phyloP scores from a whole-genome alignment of 345 rosid species.

The Jatropha curcas region DNA sequence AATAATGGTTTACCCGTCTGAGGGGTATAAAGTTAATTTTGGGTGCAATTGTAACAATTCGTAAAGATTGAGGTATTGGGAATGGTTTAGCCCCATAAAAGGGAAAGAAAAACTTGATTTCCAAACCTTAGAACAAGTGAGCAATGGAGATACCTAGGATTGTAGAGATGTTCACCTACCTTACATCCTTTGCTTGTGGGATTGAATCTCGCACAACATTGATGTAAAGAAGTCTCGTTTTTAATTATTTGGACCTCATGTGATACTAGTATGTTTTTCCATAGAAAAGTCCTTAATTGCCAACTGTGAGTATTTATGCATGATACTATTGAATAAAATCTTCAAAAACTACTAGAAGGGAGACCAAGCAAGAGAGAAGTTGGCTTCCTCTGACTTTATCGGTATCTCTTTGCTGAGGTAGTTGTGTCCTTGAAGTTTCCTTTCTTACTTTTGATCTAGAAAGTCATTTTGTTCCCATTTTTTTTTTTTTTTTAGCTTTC shows the following conservation, averaged over 20 bases:
- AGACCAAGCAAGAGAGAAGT: not conserved
- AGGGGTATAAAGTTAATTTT: too few species aligned
- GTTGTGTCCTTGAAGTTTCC: not conserved
- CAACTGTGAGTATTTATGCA: not conserved
- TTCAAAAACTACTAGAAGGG: not conserved
- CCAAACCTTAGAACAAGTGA: not conserved
- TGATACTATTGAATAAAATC: not conserved
- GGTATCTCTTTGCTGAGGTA: not conserved
- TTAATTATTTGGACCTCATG: not conserved
- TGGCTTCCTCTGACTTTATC: not conserved
- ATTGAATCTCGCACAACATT: not conserved
- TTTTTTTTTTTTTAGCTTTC: not conserved
- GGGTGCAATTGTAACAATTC: too few species aligned
- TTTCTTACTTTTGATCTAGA: not conserved
- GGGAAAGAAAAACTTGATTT: not conserved
- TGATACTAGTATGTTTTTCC: not conserved
- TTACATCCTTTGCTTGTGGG: not conserved
- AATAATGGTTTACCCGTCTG: too few species aligned
- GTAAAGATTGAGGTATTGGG: too few species aligned
- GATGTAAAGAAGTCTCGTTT: not conserved
- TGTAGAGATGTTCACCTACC: not conserved
- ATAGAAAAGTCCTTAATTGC: too few species aligned
- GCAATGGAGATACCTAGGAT: not conserved
- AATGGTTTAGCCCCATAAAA: too few species aligned
- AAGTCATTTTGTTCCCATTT: too few species aligned